Evolutionary conservation across 495 filamentous ascomycete species (phyloP), one percentile per base, ranked within the genome.

Genomic region (Pseudevernia furfuracea): DNA sequence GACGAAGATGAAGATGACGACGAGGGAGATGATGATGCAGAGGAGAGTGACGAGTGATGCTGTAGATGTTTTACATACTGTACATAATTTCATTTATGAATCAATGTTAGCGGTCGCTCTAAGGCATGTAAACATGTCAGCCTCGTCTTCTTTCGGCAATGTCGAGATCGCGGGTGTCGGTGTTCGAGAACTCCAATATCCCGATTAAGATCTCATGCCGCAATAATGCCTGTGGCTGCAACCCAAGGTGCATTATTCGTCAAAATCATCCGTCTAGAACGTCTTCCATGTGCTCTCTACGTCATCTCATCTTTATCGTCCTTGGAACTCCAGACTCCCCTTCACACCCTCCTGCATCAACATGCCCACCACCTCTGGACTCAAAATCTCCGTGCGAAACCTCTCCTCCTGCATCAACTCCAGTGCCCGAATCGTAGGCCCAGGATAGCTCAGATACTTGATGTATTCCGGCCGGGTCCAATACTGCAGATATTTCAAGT

Each of bases 401-500:
- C 76, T 78, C 71, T 95, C 89, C 71, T 90, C 83, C 73, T 96
- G 55, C 32, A 97, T 78, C 41, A 97, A 72, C 73, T 93, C 85
- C 57, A 97, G 82, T 64, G 89, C 85, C 67, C 86, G 87, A 23
- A 97, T 74, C n/a, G 90, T 91, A 25, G 91, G 87, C 7, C 87
- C 90, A 0, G 92, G 92, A 69, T 91, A 91, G 15, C 79, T 87
- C 53, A 96, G 75, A 71, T 89, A 95, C 67, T 88, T 89, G 62
- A 87, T 77, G 70, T 95, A 96, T 62, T 90, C 84, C n/a, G 90
- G 90, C 15, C 84, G 83, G 62, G 81, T 82, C 83, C 86, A 96
- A 81, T 96, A 95, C 67, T 86, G 87, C 61, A 96, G 85, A 72
- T 96, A 96, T 60, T 77, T 78, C 44, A 95, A 86, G 73, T 96